Evolutionary conservation across 176 grass and related monocot species (phyloP), one percentile per base, ranked within the genome.

Genomic region (Pontederia crassipes): DNA sequence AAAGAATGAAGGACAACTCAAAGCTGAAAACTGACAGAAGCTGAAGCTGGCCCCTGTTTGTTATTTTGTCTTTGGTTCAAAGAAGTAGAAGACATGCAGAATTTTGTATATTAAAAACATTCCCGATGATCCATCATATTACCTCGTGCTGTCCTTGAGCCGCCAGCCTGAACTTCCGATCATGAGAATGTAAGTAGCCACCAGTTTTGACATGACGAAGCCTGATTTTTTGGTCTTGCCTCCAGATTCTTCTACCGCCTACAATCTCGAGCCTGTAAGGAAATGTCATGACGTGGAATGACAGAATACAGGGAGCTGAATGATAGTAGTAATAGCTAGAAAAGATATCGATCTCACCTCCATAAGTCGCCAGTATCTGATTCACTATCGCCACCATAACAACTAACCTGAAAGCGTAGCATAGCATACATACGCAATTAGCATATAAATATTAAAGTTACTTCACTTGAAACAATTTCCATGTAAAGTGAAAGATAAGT

Each of bases 141-240:
- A 95, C 90, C 86, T 95, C 90, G 75, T 96, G 86, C 53, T 96
- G 91, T 17, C 86, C 86, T 48, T 83, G 81, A 8, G 90, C 90
- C 58, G 85, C 90, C 40, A 86, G 80, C 58, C 65, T 78, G 49
- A 90, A 96, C 71, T 90, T 96, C 75, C 62, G 81, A 28, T 90
- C 81, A 67, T 96, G 91, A 67, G 78, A 87, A 61, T 96, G 91
- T 46, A 87, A 79, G 82, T 84, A 90, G 47, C 91, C 81, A 55
- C 72, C 62, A 27, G 91, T 96, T 58, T 90, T 83, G 24, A 90
- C 62, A 75, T 96, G 91, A 4, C 46, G 74, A 11, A 96, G 51
- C 12, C 86, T 80, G 65, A 96, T 72, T 77, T 50, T 82, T 55
- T 90, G 91, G 65, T 87, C 76, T 80, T 90, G 91, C 12, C 18